A percentile compares a stretch with the other conserved stretches of the same genome.
These are phyloP conservation scores for Aegilops longissima DNA, from an alignment of 176 grass and related monocot genomes.

Conservation along the genomic window DNA sequence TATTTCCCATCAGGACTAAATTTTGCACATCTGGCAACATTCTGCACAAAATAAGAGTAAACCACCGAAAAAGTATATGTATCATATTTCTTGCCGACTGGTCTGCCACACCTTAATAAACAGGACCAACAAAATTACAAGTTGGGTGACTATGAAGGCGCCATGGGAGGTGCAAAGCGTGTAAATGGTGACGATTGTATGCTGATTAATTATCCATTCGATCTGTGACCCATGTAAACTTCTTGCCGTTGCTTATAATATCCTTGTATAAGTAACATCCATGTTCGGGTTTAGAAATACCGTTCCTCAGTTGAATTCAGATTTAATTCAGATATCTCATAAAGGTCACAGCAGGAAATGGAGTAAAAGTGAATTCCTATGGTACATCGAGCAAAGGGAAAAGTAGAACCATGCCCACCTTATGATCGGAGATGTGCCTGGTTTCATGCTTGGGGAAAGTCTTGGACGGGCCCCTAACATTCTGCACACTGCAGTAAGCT, in stretches of 20 bases:
- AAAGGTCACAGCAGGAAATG: not conserved
- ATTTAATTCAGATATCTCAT: conserved; percentile 3
- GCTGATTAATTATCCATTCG: not conserved
- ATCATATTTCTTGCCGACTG: not conserved
- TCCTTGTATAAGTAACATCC: not conserved
- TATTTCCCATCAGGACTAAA: conserved; percentile 86
- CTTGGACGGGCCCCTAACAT: conserved; percentile 76
- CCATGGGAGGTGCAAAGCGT: not conserved
- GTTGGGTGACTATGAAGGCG: not conserved
- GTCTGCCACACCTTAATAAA: not conserved
- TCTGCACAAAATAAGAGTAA: conserved; percentile 58
- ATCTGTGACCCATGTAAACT: not conserved
- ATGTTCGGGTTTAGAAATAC: not conserved
- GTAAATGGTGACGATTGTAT: not conserved
- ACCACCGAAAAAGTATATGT: not conserved
- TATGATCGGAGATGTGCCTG: conserved; percentile 86
- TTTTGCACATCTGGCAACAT: conserved; percentile 73
- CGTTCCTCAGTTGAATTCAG: not conserved
- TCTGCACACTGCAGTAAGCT: conserved; percentile 47
- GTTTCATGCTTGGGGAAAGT: conserved; percentile 84
- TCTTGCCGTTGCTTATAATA: not conserved
- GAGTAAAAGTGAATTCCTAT: not conserved
- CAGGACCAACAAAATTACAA: not conserved
- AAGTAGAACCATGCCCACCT: conserved; percentile 47
- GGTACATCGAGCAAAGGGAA: not conserved